Conservation (phyloP, 805 yeast genomes). For the Cephaloascus fragrans region DNA sequence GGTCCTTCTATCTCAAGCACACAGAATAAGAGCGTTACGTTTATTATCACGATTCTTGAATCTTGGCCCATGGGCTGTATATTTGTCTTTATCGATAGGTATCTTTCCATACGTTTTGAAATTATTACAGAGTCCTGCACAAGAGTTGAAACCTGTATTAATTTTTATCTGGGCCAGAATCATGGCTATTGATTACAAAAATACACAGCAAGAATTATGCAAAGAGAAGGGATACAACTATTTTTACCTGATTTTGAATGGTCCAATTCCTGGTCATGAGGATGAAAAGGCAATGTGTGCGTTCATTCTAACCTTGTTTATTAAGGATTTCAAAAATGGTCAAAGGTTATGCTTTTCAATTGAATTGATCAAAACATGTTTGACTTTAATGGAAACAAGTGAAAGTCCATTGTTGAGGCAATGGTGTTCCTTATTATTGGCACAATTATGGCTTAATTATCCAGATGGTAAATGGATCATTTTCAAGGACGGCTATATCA, state of each 20-base stretch:
- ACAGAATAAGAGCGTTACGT: constrained; percentile 80
- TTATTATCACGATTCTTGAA: constrained; percentile 80
- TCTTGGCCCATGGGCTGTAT: constrained; percentile 96
- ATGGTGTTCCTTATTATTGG: constrained; percentile 78
- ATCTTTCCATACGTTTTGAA: constrained; percentile 92
- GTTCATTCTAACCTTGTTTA: constrained; percentile 76
- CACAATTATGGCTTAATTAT: constrained; percentile 66
- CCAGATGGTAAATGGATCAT: constrained; percentile 69
- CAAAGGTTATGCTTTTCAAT: constrained; percentile 71
- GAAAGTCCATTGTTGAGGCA: constrained; percentile 84
- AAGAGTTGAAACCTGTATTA: constrained; percentile 85
- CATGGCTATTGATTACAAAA: constrained; percentile 87
- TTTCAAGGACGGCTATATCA: constrained; percentile 52
- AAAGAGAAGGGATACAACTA: constrained; percentile 88
- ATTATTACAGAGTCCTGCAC: constrained; percentile 88
- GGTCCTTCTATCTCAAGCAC: constrained; percentile 88
- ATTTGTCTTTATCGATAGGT: constrained; percentile 85
- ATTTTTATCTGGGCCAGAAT: constrained; percentile 97
- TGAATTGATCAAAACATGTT: constrained; percentile 60
- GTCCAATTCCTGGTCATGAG: constrained; percentile 45
- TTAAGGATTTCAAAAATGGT: constrained; percentile 69
- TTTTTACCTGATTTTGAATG: constrained; percentile 70
- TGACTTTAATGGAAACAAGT: constrained; percentile 55
- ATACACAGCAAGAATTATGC: constrained; percentile 85
- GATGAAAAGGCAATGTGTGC: constrained; percentile 96